Base-by-base conservation (phyloP, 2,329 filamentous ascomycete genomes). In the Didymellaceae sp. region DNA sequence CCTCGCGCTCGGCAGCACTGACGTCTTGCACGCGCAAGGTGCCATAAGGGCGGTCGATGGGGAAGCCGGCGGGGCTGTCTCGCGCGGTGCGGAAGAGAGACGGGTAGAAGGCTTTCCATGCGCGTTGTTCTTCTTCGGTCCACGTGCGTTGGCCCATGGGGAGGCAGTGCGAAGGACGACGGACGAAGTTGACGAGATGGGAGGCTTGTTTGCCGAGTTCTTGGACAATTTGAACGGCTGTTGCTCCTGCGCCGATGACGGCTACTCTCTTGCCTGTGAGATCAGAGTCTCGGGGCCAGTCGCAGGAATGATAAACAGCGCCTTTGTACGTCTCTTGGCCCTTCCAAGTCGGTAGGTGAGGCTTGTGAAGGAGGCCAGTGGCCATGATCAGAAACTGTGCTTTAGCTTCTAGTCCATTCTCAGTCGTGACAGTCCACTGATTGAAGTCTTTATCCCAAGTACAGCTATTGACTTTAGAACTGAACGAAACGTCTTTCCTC, bases 351-450 rank as follows among this genome's bases (percentile, higher is more conserved):
- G 62, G 65, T 9, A 54, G n/a, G 40, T 65, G 53, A 5, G 55
- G 48, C 17, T 44, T 47, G 31, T 63, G 55, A 30, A 67, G 34
- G 17, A 61, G 31, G 0, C 65, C 63, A 1, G 60, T 59, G 4
- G 59, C 58, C 9, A 63, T 41, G 1, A 66, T 50, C 7, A 68
- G 34, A 76, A 77, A n/a, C 77, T 78, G n/a, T 72, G 76, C 25
- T 71, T 72, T 21, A 71, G 68, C 43, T 79, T 58, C 11, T 78
- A 66, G 56, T 3, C 78, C 79, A 22, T 74, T 73, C 7, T 71
- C 71, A 0, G 77, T 79, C 6, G 54, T 68, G 11, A 83, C 60
- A 0, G 65, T 70, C 82, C 80, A 84, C 22, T 63, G 57, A 0
- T 68, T 67, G 1, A 66, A 45, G 0, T 57, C 52, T 0, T 66